Evolutionary conservation across 495 filamentous ascomycete species (phyloP), one percentile per base, ranked within the genome.

Genomic region (Lasiosphaeria hispida): DNA sequence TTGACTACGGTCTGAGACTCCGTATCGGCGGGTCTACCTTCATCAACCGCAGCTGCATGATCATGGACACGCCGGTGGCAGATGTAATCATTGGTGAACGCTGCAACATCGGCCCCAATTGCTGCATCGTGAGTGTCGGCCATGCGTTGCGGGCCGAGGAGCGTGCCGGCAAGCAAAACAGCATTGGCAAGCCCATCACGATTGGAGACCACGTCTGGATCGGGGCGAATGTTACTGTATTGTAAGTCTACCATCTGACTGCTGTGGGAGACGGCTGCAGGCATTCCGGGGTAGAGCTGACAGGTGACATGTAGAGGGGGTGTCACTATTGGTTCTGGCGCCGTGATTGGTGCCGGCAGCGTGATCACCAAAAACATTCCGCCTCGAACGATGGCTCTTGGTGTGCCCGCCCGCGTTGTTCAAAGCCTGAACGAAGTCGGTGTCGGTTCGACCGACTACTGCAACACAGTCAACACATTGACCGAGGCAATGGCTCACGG

Each of bases 191-290:
- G 39, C 63, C 66, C 5, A 63, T 75, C 14, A 66, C 58, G 4
- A 70, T 75, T 17, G 69, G 69, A 8, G 41, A 71, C 10, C 58
- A 68, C 18, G 69, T 71, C 9, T 72, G 63, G 63, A 65, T 78
- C 18, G 93, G 92, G 15, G 87, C 87, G 14, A 88, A 88, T 61
- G 74, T 63, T 37, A 73, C 68, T 13, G 63, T 72, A 18, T 40
- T 72, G 70, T 71, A 18, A 66, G 70, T 64, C 9, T 11, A 23
- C 14, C 48, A 0, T 14, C 19, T n/a, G n/a, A n/a, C 10, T 34
- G 19, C 39, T 18, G 7, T 33, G 14, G 7, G 13, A 33, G 11
- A 5, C 14, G 11, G 11, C 33, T 44, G 9, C 19, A 9, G n/a
- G 11, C n/a, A 15, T 5, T 3, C 8, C 10, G 11, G 0, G 11